phyloP scores from a whole-genome alignment of 306 rosid genomes.

The Dryas drummondii region DNA sequence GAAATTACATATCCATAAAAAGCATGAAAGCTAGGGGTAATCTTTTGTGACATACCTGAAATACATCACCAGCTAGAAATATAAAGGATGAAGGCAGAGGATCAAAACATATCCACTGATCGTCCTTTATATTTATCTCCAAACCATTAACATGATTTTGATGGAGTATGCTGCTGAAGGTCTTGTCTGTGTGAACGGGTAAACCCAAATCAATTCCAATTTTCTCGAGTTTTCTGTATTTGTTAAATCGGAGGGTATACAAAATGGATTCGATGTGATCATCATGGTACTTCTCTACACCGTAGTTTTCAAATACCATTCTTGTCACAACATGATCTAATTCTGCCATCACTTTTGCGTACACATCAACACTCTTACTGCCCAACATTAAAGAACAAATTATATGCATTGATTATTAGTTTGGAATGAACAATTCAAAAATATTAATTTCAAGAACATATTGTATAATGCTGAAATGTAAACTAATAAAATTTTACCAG shows the following conservation, averaged over 20 bases:
- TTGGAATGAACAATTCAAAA: too few relatives aligned
- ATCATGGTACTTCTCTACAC: not conserved
- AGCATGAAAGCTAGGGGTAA: too few relatives aligned
- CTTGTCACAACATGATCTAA: slow-evolving; percentile 10
- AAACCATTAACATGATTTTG: slow-evolving; percentile 10
- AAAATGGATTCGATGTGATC: not conserved
- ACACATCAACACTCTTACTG: not conserved
- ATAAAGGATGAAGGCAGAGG: slow-evolving; percentile 3
- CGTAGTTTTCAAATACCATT: slow-evolving; percentile 7
- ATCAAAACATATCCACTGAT: not conserved
- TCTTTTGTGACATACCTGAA: not conserved
- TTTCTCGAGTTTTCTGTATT: not conserved
- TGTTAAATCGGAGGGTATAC: not conserved
- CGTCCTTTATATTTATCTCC: not conserved
- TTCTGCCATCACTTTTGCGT: not conserved
- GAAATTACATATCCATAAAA: too few relatives aligned
- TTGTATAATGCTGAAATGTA: too few relatives aligned
- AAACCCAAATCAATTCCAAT: not conserved
- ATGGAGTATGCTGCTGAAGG: not conserved
- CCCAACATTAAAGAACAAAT: not conserved
- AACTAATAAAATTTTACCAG: too few relatives aligned
- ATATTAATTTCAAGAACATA: too few relatives aligned
- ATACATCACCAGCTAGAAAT: slow-evolving; percentile 3
- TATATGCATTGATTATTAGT: too few relatives aligned
- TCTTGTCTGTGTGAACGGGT: not conserved